Base-by-base conservation (phyloP, 1,284 basidiomycete species). In the Termitomyces sp. region DNA sequence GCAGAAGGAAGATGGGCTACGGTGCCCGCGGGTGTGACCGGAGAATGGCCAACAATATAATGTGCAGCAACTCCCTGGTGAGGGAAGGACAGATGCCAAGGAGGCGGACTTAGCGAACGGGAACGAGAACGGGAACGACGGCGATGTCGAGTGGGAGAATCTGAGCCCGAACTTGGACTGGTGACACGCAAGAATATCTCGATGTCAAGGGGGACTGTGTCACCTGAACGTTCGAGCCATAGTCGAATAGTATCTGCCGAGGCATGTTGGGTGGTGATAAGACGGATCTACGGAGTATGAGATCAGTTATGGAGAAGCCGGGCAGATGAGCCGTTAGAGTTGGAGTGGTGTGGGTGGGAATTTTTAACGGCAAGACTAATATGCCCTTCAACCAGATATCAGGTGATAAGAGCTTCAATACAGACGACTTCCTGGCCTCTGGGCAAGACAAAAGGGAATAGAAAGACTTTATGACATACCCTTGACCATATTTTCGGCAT, bases 141-240 rank as follows among this genome's bases (percentile, higher is more conserved):
- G 12, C 64, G 61, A n/a, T 63, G 63, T 33, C 69, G 68, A 46
- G 66, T 63, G 10, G 65, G 42, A 3, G 53, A 54, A 24, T 72
- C 67, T 12, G 68, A 58, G 31, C 62, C 71, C 3, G 46, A 53
- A 24, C 21, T 34, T 12, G 28, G 30, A 19, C 42, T 54, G 33
- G 69, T 69, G 21, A 86, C 78, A 41, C 81, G 81, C 39, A 90
- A 71, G 65, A 82, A 83, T 49, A 90, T 88, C 64, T 90, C 86
- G 57, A 90, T 87, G 67, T 90, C 88, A 10, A 90, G 76, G 4
- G 87, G 84, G 9, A 83, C 80, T 2, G 69, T 75, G 53, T 74
- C 72, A 3, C 88, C 88, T 8, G 88, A 86, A 19, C 88, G 83
- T 66, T 90, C 87, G 1, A 90, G 74, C 88, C 88, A 90, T 12